These are phyloP conservation scores for Sporisorium exsertum DNA, from an alignment of 1,284 basidiomycete species.

Conservation along the genomic window DNA sequence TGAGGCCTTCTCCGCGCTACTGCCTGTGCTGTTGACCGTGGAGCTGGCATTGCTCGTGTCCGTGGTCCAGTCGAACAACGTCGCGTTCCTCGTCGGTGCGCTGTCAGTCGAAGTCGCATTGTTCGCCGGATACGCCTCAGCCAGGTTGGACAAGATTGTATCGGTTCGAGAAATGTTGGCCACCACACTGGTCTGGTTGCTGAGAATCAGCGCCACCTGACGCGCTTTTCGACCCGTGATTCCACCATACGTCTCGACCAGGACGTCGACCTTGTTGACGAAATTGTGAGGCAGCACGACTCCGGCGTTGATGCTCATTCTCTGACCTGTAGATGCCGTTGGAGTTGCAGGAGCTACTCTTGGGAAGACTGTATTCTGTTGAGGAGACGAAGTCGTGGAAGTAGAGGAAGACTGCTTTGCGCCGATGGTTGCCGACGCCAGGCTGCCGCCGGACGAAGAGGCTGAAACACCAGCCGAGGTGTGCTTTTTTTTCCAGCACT, in stretches of 20 bases:
- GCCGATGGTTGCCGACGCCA: slow-evolving; percentile 23
- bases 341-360: slow-evolving; percentile 12
- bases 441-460: not conserved
- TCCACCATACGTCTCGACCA: slow-evolving; percentile 28
- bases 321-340: not conserved
- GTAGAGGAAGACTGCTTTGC: not conserved
- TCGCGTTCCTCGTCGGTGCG: not conserved
- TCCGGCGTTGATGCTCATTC: not conserved
- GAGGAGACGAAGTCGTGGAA: slow-evolving; percentile 5
- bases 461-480: not conserved
- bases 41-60: not conserved
- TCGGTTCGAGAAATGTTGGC: slow-evolving; percentile 26
- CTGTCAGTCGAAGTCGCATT: not conserved
- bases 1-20: not conserved
- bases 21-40: not conserved
- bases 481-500: slow-evolving; percentile 21
- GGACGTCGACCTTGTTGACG: slow-evolving; percentile 24
- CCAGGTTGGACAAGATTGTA: slow-evolving; percentile 21
- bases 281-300: slow-evolving; percentile 21
- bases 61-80: slow-evolving; percentile 10
- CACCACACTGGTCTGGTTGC: slow-evolving; percentile 26
- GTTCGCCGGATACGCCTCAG: slow-evolving; percentile 21
- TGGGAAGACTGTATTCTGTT: slow-evolving; percentile 19
- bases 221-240: slow-evolving; percentile 40
- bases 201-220: slow-evolving; percentile 31